Base-by-base conservation (phyloP, 805 yeast genomes). In the Maudiozyma saulgeensis region DNA sequence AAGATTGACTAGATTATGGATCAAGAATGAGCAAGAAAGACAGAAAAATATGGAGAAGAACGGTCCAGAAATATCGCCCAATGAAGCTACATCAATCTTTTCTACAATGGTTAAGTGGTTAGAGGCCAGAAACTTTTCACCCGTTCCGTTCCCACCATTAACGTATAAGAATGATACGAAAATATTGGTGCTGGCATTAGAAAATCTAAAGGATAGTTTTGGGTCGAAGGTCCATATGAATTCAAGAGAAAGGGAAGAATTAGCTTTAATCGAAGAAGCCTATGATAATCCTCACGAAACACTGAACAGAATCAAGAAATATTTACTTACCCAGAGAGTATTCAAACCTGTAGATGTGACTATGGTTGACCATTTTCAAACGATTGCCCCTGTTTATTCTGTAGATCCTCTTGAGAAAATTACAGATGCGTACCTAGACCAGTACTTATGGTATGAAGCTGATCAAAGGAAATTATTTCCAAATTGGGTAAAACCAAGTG, bases 221-320 rank as follows among this genome's bases (percentile, higher is more conserved):
- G 80, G 80, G 46, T 78, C 87, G 21, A 80, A 82, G 56, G 84
- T 88, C 1, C 72, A 96, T 50, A 69, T 93, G 54, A 91, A 88
- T 58, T 82, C 95, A 6, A 72, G 83, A 8, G 96, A 93, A 65
- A 75, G 97, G 54, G 97, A 91, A 66, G 99, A 93, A 59, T 69
- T 93, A 52, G 93, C 96, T 0, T 71, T 91, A 53, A 88, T 93
- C 44, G 99, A 93, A 61, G 95, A 89, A 60, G 98, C 98, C 0
- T 93, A 88, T 63, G 99, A 93, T 60, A 87, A 88, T 57, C 99
- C 99, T 0, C 96, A 89, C 63, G 98, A 95, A 61, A 84, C 90
- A 53, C 71, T 93, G 50, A 84, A 84, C 15, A 78, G 96, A 53
- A 78, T 93, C 49, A 93, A 93, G 67, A 83, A 84, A 58, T 81